Base-by-base conservation (phyloP, 257 asterid genomes). In the Przewalskia tangutica region DNA sequence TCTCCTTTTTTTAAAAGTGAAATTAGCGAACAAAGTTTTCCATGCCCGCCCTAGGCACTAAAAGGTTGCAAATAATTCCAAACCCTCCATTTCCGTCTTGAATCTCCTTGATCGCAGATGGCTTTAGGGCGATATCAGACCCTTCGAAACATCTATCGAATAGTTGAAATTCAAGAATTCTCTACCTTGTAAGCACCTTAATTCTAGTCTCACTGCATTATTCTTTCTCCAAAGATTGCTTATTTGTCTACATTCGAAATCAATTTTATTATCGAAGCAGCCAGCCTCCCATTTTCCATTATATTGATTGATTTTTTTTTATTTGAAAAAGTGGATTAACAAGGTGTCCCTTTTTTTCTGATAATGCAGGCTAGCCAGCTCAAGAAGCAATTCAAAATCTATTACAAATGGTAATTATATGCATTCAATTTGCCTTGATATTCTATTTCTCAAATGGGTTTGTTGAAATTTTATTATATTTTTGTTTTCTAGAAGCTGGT, bases 351-450 rank as follows among this genome's bases (percentile, higher is more conserved):
- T 48, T 71, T 71, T 27, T 27, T 27, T 75, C 70, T 14, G 14
- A 75, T 75, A 23, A n/a, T 46, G 67, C 85, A 86, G 90, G 32
- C 32, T 27, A 27, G 32, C 32, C 63, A 81, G 87, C 82, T 85
- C 88, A 71, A 84, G 85, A 82, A 85, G 77, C 73, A 84, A 59
- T 77, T 80, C 84, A 64, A 84, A 70, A 68, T 58, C 75, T 65
- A 55, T 77, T 65, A 27, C 82, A 17, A 65, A 80, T 76, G 90
- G 89, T 82, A 81, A 38, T 58, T 27, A 12, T 36, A 42, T 27
- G 32, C 32, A 27, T 27, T 27, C 32, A 27, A 27, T 54, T 32
- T 12, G 9, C 12, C 6, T 8, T 40, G 36, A 42, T 40, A 42
- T 70, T 70, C 78, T 44, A 5, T 44, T 11, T 46, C 59, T 53